Percentiles rank a stretch among this genome's conserved stretches.
Conservation (phyloP, 2,329 filamentous ascomycete genomes). For the Gyromitra esculenta region DNA sequence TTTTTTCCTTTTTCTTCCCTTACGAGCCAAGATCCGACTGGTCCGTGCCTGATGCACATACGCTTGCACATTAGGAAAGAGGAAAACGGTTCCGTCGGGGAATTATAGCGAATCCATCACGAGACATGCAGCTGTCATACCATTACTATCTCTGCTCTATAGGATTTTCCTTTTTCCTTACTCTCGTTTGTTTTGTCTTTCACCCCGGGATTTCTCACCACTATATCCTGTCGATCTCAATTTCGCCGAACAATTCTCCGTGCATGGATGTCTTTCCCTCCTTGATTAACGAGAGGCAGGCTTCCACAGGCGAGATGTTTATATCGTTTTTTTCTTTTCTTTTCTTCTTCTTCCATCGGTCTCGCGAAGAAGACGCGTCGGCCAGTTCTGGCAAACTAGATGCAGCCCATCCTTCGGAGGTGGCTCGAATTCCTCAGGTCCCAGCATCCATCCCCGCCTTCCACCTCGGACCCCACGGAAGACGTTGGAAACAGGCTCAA, state of each 20-base stretch:
- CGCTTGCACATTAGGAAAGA: slow-evolving; percentile 37
- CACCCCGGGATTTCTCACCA: slow-evolving; percentile 46
- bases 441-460: slow-evolving; percentile 41
- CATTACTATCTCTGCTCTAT: slow-evolving; percentile 41
- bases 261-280: slow-evolving; percentile 32
- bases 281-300: slow-evolving; percentile 49
- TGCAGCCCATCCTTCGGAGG: slow-evolving; percentile 30
- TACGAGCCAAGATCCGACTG: slow-evolving; percentile 42
- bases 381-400: slow-evolving; percentile 41
- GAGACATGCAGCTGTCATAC: slow-evolving; percentile 51
- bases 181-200: slow-evolving; percentile 43
- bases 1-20: slow-evolving; percentile 22
- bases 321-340: slow-evolving; percentile 26
- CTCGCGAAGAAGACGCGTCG: slow-evolving; percentile 34
- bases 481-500: slow-evolving; percentile 48
- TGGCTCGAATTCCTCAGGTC: slow-evolving; percentile 34
- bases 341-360: slow-evolving; percentile 16
- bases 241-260: slow-evolving; percentile 52
- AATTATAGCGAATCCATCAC: slow-evolving; percentile 51
- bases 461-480: slow-evolving; percentile 43
- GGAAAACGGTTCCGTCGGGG: slow-evolving; percentile 47
- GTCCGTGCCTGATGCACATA: slow-evolving; percentile 44
- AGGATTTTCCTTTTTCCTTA: slow-evolving; percentile 39
- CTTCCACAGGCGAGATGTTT: slow-evolving; percentile 47
- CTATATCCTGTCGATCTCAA: slow-evolving; percentile 53